Evolutionary conservation across 164 flowering plant genomes (phyloP).

Genomic region (Protea cynaroides): DNA sequence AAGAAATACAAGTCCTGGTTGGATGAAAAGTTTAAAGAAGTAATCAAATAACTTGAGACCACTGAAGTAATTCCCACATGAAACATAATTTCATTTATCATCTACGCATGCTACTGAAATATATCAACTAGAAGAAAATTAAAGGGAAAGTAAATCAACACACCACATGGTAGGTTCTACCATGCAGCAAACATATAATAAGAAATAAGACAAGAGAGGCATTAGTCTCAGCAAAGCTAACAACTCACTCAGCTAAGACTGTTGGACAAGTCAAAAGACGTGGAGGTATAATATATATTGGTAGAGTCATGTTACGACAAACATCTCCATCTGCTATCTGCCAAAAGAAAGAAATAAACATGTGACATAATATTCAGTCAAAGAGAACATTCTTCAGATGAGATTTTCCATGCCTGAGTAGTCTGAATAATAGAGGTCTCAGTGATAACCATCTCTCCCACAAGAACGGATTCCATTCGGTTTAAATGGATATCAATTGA

Average conservation of each 20-base stretch:
- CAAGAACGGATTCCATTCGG: constrained; percentile 74
- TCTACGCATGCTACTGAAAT: neutral
- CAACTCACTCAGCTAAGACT: constrained; percentile 71
- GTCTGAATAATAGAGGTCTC: constrained; percentile 80
- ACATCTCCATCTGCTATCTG: constrained; percentile 97
- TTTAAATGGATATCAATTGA: constrained; percentile 84
- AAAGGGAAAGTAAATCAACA: neutral
- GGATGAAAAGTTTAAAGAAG: neutral
- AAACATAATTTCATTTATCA: neutral
- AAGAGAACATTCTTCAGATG: neutral
- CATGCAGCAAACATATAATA: neutral
- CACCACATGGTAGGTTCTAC: neutral
- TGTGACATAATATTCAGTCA: constrained; percentile 4
- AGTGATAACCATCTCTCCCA: constrained; percentile 65
- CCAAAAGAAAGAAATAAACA: constrained; percentile 6
- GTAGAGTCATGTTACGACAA: constrained; percentile 55
- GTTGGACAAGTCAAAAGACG: constrained; percentile 95
- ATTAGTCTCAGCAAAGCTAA: neutral
- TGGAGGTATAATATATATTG: constrained; percentile 81
- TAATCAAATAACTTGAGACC: neutral
- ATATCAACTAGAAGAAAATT: too few species aligned
- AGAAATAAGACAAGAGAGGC: neutral
- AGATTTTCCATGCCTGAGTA: constrained; percentile 59
- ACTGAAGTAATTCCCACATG: neutral
- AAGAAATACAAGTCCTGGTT: neutral